Base-by-base conservation (phyloP, 2,329 filamentous ascomycete species). In the Cryphonectria nitschkei region DNA sequence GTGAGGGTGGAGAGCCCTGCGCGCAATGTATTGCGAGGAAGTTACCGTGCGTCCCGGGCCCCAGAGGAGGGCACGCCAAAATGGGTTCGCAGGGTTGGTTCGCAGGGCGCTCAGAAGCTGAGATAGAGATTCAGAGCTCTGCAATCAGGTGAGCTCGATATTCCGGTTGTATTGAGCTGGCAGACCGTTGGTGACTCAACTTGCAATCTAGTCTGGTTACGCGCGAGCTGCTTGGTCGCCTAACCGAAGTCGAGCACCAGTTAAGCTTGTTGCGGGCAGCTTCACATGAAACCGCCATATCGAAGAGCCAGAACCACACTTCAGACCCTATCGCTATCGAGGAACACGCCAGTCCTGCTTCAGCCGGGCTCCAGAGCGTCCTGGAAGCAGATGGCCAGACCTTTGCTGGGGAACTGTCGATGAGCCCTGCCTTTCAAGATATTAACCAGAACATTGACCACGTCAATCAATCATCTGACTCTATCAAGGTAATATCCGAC, bases 1-100 rank as follows among this genome's bases (percentile, higher is more conserved):
- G 71, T 65, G 68, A 70, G 63, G 71, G 71, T 6, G 71, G 71
- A 19, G 62, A 70, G 34, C 71, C 71, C 11, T 72, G 71, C 41
- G 60, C 65, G n/a, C 64, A 72, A 39, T 72, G 71, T 41, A 63
- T 65, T 37, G 71, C 71, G 7, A 61, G 65, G 43, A 54, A 68
- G 5, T 58, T 65, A 19, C 58, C 65, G 7, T 72, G 71, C 26
- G 64, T 70, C 13, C 67, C 68, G 26, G 65, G 68, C 5, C 52
- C 65, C 11, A 68, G 62, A 50, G 68, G 43, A 13, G 46, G 29
- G 19, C 65, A 68, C 29, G 37, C 34, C 9, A 68, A 26, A 60
- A 58, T 11, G 60, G 58, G 52, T 0, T 32, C n/a, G 1, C n/a
- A 46, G 7, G 39, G 46, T 41, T 67, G 46, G 32, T n/a, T 62